Base-by-base conservation (phyloP, 2,329 filamentous ascomycete genomes). In the Fusarium circinatum region DNA sequence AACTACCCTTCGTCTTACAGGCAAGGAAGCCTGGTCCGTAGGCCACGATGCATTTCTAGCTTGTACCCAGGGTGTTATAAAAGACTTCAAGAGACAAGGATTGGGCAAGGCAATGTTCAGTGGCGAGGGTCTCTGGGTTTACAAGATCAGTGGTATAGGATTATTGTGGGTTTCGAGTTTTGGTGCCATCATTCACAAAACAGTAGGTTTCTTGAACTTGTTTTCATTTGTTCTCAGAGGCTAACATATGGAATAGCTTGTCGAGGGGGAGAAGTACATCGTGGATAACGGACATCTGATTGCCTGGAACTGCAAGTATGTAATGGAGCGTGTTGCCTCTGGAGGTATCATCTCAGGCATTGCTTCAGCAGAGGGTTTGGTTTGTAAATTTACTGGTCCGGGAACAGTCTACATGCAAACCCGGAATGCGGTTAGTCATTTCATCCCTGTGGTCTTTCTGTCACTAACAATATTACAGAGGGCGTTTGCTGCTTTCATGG, bases 301-400 rank as follows among this genome's bases (percentile, higher is more conserved):
- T 1, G 96, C 96, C 0, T 99, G 96, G 96, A 98, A 98, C 81
- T 95, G 93, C 79, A 94, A 97, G 79, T 99, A 98, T 79, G 88
- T 94, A 9, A 90, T 99, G 71, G 95, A 98, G 84, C 91, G 96
- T 22, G 93, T 97, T 8, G 92, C 96, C 0, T 96, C 93, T 7
- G 96, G 96, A 5, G 96, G 96, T 42, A 91, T 99, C 72, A 92
- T 99, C n/a, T 96, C 94, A n/a, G 91, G 92, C 15, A 82, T 98
- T 28, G 90, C 91, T 34, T 92, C 94, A 0, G 93, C 89, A 0
- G 96, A 99, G 83, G 96, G 96, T 0, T 85, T 98, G 41, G 95
- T 98, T 8, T 99, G 96, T 86, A 97, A 95, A 80, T 98, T 98
- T 75, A 94, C 92, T 0, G 95, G 93, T 0, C 96, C 96, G 0